These are phyloP conservation scores for Mycosarcoma mackinlayi DNA, from an alignment of 1,284 basidiomycete genomes.

Conservation along the genomic window DNA sequence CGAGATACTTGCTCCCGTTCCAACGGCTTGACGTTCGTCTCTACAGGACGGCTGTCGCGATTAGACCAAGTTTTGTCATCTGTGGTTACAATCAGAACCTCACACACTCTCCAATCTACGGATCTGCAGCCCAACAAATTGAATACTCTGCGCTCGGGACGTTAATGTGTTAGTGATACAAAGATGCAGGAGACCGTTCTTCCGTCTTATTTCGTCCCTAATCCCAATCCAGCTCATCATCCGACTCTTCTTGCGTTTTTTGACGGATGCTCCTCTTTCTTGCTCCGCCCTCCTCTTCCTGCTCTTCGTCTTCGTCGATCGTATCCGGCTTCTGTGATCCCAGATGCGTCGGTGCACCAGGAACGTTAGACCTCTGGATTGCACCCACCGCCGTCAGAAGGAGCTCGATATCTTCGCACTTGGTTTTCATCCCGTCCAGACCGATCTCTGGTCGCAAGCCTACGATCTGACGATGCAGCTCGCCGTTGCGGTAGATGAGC, in stretches of 20 bases:
- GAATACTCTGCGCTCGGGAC: no score
- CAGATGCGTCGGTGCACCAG: slow-evolving; percentile 36
- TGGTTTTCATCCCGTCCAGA: slow-evolving; percentile 77
- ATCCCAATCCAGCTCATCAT: slow-evolving; percentile 67
- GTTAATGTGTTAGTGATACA: slow-evolving; percentile 1
- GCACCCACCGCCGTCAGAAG: slow-evolving; percentile 63
- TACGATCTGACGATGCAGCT: slow-evolving; percentile 85
- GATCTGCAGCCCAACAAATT: no score
- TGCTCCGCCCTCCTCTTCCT: slow-evolving; percentile 23
- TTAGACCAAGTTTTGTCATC: no score
- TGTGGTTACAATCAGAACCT: no score
- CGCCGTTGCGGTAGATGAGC: slow-evolving; percentile 89
- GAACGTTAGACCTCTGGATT: slow-evolving; percentile 52
- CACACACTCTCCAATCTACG: no score
- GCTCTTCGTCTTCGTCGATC: slow-evolving; percentile 25
- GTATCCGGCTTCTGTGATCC: slow-evolving; percentile 24
- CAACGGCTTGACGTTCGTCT: no score
- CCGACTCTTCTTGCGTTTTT: slow-evolving; percentile 62
- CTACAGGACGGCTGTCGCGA: no score
- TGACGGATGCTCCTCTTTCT: slow-evolving; percentile 29
- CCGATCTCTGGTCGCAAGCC: slow-evolving; percentile 76
- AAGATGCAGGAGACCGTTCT: not conserved
- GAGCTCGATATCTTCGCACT: slow-evolving; percentile 73
- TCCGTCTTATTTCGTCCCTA: slow-evolving; percentile 17
- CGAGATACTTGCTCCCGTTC: no score